Percentiles rank a stretch among this genome's conserved stretches.
These are phyloP conservation scores for Nyssa sinensis DNA, from an alignment of 148 eudicot genomes.

Conservation along the genomic window DNA sequence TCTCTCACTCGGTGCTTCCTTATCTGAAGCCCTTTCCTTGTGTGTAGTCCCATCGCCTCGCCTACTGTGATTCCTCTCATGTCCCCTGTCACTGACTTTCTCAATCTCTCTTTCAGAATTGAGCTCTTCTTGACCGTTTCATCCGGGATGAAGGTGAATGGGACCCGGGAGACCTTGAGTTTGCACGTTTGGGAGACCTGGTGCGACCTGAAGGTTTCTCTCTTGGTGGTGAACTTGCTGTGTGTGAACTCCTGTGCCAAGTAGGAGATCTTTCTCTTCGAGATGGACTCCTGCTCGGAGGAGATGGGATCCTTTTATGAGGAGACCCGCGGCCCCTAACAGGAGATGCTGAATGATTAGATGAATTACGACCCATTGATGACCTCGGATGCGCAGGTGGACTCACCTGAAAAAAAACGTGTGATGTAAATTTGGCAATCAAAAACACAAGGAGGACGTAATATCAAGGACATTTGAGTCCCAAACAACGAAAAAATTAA, in stretches of 20 bases:
- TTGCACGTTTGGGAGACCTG: constrained; percentile 38
- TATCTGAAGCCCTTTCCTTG: constrained; percentile 48
- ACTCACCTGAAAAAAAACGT: constrained; percentile 26
- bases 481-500: too few species aligned
- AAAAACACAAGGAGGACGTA: too few species aligned
- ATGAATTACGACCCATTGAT: constrained; percentile 52
- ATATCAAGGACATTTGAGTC: background rate
- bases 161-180: constrained; percentile 30
- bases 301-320: too few species aligned
- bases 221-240: constrained; percentile 43
- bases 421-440: background rate
- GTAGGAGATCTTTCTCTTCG: constrained; percentile 71
- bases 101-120: constrained; percentile 53
- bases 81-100: constrained; percentile 46
- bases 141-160: constrained; percentile 78
- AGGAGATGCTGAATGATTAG: constrained; percentile 52
- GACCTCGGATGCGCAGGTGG: constrained; percentile 31
- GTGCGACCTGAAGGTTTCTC: constrained; percentile 40
- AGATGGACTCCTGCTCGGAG: constrained; percentile 64
- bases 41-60: constrained; percentile 42
- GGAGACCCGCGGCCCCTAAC: constrained; percentile 45
- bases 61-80: constrained; percentile 37
- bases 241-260: constrained; percentile 57
- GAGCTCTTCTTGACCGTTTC: constrained; percentile 60
- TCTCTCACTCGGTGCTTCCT: constrained; percentile 33